Evolutionary conservation across 495 filamentous ascomycete genomes (phyloP), one percentile per base, ranked within the genome.

Genomic region (Neurospora cerealis): DNA sequence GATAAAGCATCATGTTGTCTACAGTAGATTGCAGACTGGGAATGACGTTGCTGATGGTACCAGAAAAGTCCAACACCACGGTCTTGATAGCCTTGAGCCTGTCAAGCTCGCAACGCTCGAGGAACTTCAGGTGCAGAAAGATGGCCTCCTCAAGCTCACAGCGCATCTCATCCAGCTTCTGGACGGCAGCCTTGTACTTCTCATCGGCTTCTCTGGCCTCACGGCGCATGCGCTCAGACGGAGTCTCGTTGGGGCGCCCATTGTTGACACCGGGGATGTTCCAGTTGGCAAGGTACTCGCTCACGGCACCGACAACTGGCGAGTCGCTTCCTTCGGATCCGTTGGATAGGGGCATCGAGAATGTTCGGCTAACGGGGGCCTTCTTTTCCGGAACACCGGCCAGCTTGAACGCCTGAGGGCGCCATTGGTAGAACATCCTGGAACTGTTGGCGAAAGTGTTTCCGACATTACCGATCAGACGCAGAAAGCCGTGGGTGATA

Each of bases 1-100:
- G 96, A 80, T 96, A 98, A 34, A 98, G 87, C 91, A 98, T 93
- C 96, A 99, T 98, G 77, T 95, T 92, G 82, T 98, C 96, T 19
- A 98, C 94, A 1, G 93, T 93, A 74, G 95, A 93, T 79, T 98
- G 96, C 69, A 99, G 83, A 77, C 92, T 96, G 19, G 96, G 96
- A 77, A 99, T 98, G 77, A 98, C 95, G 77, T 99, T 98, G 86
- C 95, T 96, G 81, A 99, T 93, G 36, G 96, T 94, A 19, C 96
- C 96, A 28, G 96, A 97, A 83, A 98, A 98, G 83, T 99, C 96
- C 40, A 99, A 88, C 71, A 99, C 91, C 28, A 99, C 96, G 32
- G 96, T 92, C 85, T 98, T 98, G 84, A 98, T 97, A 28, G 96
- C 96, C 86, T 96, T 98, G 46, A 99, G 88, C 60, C 96, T 89